Evolutionary conservation across 495 filamentous ascomycete species (phyloP), one percentile per base, ranked within the genome.

Genomic region (Podospora conica): DNA sequence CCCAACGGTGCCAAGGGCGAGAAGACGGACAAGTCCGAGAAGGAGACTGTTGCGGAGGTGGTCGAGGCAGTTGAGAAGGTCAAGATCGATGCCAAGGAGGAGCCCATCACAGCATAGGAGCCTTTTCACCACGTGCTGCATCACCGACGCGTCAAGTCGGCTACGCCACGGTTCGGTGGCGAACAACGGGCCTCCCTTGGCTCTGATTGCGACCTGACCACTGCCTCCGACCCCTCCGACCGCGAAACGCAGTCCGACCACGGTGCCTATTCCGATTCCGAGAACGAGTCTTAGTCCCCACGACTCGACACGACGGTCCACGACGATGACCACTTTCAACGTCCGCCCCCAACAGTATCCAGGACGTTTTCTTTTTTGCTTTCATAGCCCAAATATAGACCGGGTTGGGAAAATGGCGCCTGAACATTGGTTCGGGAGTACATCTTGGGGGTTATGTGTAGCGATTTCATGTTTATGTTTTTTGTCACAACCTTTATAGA

Each of bases 1-100:
- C 69, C 78, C 12, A 80, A 78, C 66, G 77, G 77, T 60, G 76
- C 70, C 64, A 76, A 79, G 23, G 75, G 70, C 28, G 76, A 78
- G 61, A 77, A 74, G 61, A 18, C 58, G 12, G 74, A 76, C 33
- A 73, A 78, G 55, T 76, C 76, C 29, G 74, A 72, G 3, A 81
- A 81, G 24, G 78, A 79, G 40, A 91, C 90, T 3, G 78, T 96
- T 63, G 15, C 40, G 6, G 40, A 48, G 40, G 40, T 48, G 6
- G 15, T 18, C 40, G 18, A 48, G 40, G 40, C 40, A 2, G 40
- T 48, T 18, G 90, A 91, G 76, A 79, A 83, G 56, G 85, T 92
- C 59, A 87, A 88, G 0, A 77, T 97, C 15, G 87, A 90, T 69
- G 84, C 85, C 29, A 86, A 90, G 66, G 79, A 81, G 54, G 82